Percentiles rank a stretch among this genome's conserved stretches.
Conservation (phyloP, 2,329 filamentous ascomycete species). For the Aquanectria penicillioides region DNA sequence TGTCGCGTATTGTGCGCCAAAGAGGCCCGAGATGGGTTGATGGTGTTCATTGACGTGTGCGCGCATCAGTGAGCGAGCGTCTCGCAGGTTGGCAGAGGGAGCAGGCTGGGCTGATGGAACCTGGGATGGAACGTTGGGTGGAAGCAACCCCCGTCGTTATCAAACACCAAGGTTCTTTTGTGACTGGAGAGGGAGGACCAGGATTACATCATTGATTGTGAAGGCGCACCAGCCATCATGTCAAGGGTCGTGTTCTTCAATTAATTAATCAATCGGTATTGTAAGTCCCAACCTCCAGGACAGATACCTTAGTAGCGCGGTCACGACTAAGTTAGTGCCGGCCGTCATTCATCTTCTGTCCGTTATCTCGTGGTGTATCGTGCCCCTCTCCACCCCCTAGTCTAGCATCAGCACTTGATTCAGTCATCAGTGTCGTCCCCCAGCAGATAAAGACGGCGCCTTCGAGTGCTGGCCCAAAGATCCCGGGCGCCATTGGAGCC, state of each 20-base stretch:
- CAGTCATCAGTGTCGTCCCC: no score
- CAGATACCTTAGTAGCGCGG: no score
- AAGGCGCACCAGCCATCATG: slow-evolving; percentile 1
- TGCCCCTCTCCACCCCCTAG: no score
- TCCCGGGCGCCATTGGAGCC: no score
- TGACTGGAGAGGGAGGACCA: background rate
- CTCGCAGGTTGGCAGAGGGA: background rate
- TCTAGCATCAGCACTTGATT: no score
- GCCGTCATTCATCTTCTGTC: background rate
- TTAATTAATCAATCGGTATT: background rate
- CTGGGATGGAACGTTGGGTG: slow-evolving; percentile 8
- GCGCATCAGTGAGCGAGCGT: no score
- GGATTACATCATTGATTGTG: slow-evolving; percentile 17
- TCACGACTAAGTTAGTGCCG: background rate
- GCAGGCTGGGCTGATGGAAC: slow-evolving; percentile 5
- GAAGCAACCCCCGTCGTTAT: slow-evolving; percentile 1
- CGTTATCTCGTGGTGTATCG: background rate
- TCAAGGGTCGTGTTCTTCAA: background rate
- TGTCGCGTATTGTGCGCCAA: background rate
- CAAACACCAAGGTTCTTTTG: background rate
- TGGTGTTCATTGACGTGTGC: no score
- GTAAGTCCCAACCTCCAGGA: slow-evolving; percentile 5
- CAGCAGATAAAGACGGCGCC: no score
- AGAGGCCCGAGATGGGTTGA: background rate
- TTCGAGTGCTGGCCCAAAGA: no score